Base-by-base conservation (phyloP, 129 eudicot genomes). In the Calendula officinalis region DNA sequence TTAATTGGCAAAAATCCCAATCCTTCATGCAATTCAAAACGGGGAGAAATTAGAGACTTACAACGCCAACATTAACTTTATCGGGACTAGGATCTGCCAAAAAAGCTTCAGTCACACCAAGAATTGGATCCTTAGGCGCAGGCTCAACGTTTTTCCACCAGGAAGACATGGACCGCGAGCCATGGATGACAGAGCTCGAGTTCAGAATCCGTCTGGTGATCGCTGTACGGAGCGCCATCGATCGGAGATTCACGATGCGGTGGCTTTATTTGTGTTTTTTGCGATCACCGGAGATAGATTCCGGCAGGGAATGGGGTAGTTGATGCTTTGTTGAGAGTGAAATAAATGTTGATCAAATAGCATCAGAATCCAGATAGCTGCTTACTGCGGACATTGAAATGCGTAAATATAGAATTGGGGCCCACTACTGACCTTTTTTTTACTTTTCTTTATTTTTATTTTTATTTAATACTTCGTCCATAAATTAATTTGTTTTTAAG, bases 61-160 rank as follows among this genome's bases (percentile, higher is more conserved):
- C 91, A 33, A 81, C 83, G 58, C 87, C 88, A 52, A 87, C 95
- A 67, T 87, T 87, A 70, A 87, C 80, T 79, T 87, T 84, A 10
- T 51, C 0, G 3, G 85, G 86, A 66, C 65, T 58, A 30, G 91
- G 91, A 84, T 87, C 95, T 5, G 88, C 83, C 2, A 87, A 72
- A 62, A 78, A 87, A 32, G 95, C 91, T 71, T 87, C 91, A 44
- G 95, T 87, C 7, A 87, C 95, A 6, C 95, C 95, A 62, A 87
- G 95, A 36, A 87, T 84, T 7, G 95, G 91, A 59, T 87, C 95
- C 67, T 87, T 87, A 2, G 91, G 86, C 0, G 95, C 88, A 2
- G 95, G 90, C 51, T 81, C 80, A 12, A 87, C 91, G 67, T 67
- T 70, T 32, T 73, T 70, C 85, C 90, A 84, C 88, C 91, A 87